A percentile compares a stretch with the other conserved stretches of the same genome.
phyloP scores from a whole-genome alignment of 1,284 basidiomycete genomes.

The Pisolithus thermaeus region DNA sequence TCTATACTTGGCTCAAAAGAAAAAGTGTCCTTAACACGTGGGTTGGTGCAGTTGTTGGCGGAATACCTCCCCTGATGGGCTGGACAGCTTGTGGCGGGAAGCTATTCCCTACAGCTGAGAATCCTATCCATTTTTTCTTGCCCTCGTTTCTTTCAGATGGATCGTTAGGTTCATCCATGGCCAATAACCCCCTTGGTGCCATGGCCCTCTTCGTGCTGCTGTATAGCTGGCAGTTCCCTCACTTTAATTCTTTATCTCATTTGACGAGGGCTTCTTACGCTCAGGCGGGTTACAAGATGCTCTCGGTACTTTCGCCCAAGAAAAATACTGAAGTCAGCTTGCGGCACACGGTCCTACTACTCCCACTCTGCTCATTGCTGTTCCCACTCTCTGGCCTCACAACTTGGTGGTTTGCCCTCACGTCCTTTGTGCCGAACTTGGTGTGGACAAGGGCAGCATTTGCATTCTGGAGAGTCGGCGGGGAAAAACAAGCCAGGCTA shows the following conservation, averaged over 20 bases:
- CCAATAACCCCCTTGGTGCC: conserved; percentile 75
- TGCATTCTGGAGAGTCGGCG: conserved; percentile 67
- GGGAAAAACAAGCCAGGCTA: conserved; percentile 77
- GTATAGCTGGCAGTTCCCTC: conserved; percentile 98
- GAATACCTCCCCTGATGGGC: conserved; percentile 93
- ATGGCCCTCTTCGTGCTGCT: conserved; percentile 76
- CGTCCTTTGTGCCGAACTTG: conserved; percentile 73
- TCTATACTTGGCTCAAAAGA: conserved; percentile 96
- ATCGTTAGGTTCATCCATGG: conserved; percentile 39
- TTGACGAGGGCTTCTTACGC: conserved; percentile 87
- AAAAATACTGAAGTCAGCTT: conserved; percentile 86
- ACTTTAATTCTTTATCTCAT: conserved; percentile 94
- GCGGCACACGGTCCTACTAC: conserved; percentile 75
- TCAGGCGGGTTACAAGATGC: conserved; percentile 92
- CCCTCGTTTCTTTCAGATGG: conserved; percentile 41
- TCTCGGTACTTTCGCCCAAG: conserved; percentile 73
- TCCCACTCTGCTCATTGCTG: conserved; percentile 78
- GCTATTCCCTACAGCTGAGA: conserved; percentile 57
- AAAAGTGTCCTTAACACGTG: conserved; percentile 88
- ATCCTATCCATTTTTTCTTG: conserved; percentile 54
- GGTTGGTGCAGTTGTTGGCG: conserved; percentile 92
- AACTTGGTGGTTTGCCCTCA: conserved; percentile 81
- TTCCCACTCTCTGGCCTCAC: conserved; percentile 86
- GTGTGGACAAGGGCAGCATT: conserved; percentile 68
- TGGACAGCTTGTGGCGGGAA: conserved; percentile 93